A percentile compares a stretch with the other conserved stretches of the same genome.
Evolutionary conservation across 345 rosid species (phyloP).

Genomic region (Carallia pectinifolia): DNA sequence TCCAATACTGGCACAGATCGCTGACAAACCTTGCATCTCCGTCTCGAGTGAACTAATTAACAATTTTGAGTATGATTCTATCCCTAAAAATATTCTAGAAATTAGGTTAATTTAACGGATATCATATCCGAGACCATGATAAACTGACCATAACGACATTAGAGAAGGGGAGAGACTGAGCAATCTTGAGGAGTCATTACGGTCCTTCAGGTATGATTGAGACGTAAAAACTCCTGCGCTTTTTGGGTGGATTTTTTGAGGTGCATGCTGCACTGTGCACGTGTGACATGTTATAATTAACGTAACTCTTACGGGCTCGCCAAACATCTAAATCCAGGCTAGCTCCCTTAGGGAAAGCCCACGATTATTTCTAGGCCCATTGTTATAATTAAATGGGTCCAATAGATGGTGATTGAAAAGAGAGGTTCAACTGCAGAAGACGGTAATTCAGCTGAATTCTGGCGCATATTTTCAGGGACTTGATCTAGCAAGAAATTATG

Average conservation of each 20-base stretch:
- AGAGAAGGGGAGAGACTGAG: neutral
- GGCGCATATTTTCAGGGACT: no score
- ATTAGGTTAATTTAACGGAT: neutral
- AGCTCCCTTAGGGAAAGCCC: neutral
- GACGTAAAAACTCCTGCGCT: slow-evolving; percentile 41
- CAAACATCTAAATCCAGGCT: neutral
- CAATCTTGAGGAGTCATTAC: neutral
- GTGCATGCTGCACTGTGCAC: neutral
- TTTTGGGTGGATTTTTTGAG: neutral
- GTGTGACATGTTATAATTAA: neutral
- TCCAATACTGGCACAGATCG: slow-evolving; percentile 67
- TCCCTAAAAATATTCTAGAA: neutral
- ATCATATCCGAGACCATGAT: slow-evolving; percentile 3
- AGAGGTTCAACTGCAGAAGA: no score
- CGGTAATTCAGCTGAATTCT: no score
- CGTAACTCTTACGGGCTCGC: neutral
- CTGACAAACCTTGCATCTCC: slow-evolving; percentile 60
- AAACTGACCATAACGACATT: neutral
- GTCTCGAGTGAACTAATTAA: slow-evolving; percentile 2
- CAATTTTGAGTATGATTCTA: neutral
- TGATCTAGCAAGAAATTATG: no score
- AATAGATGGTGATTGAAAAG: neutral
- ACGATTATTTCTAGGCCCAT: neutral
- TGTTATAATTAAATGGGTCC: no score
- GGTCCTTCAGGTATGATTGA: slow-evolving; percentile 27